A percentile compares a stretch with the other conserved stretches of the same genome.
These are phyloP conservation scores for Serpula lacrymans DNA, from an alignment of 768 basidiomycete species.

Conservation along the genomic window DNA sequence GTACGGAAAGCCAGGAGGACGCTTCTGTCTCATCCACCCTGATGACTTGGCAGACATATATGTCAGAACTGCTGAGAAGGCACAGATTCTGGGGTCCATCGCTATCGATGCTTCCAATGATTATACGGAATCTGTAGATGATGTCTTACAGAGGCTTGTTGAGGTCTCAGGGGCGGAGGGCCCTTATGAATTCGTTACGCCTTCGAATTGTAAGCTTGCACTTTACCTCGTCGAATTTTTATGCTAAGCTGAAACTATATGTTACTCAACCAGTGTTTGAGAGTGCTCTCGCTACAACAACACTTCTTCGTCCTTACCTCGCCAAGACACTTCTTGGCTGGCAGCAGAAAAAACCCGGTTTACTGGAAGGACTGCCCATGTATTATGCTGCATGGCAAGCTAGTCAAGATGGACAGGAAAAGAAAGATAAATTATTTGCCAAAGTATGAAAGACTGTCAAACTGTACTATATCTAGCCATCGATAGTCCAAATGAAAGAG, in stretches of 20 bases:
- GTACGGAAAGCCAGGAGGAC: constrained; percentile 23
- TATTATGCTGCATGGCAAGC: constrained; percentile 26
- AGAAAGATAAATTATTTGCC: constrained; percentile 6
- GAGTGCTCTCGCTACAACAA: constrained; percentile 17
- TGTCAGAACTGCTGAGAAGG: constrained; percentile 29
- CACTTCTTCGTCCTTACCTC: constrained; percentile 17
- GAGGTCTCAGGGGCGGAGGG: constrained; percentile 25
- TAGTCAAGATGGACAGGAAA: constrained; percentile 6
- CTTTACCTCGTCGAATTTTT: not conserved
- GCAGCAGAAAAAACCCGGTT: constrained; percentile 26
- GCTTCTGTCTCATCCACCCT: constrained; percentile 25
- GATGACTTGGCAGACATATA: constrained; percentile 35
- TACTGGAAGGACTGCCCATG: constrained; percentile 29
- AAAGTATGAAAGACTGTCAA: not conserved
- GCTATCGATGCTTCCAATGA: constrained; percentile 30
- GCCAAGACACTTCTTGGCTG: constrained; percentile 31
- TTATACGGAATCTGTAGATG: constrained; percentile 23
- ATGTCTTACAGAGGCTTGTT: constrained; percentile 23
- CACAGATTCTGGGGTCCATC: constrained; percentile 23
- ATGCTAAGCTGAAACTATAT: constrained; percentile 1
- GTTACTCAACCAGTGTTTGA: constrained; percentile 15
- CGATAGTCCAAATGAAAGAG: too few species aligned
- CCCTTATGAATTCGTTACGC: constrained; percentile 14
- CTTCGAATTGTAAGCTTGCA: constrained; percentile 18
- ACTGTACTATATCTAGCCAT: too few species aligned